A percentile compares a stretch with the other conserved stretches of the same genome.
Conservation (phyloP, 148 eudicot species). For the Linanthus parryae region DNA sequence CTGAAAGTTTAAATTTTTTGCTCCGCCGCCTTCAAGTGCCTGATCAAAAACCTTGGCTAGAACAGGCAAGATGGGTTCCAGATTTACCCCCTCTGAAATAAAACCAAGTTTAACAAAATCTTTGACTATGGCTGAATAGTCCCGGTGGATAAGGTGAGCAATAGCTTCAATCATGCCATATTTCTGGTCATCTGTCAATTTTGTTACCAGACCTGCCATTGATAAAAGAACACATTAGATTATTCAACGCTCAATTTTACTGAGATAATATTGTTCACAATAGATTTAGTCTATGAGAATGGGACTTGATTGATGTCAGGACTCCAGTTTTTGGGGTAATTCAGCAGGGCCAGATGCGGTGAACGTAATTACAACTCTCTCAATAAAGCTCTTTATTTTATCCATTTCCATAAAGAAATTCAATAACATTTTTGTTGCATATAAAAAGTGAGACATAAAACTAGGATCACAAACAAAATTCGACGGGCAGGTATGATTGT, state of each 20-base stretch:
- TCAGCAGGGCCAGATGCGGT: too few species aligned
- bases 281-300: too few species aligned
- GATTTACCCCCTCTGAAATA: slow-evolving; percentile 87
- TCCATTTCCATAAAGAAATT: too few species aligned
- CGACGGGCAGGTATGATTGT: neutral
- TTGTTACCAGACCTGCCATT: slow-evolving; percentile 82
- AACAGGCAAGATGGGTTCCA: slow-evolving; percentile 95
- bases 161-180: slow-evolving; percentile 99
- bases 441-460: neutral
- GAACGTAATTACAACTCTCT: too few species aligned
- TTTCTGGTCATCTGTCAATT: slow-evolving; percentile 93
- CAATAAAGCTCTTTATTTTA: too few species aligned
- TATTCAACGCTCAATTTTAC: too few species aligned
- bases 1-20: slow-evolving; percentile 93
- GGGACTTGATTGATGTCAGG: too few species aligned
- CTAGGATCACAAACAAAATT: neutral
- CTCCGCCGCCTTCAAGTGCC: slow-evolving; percentile 99
- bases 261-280: too few species aligned
- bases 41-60: slow-evolving; percentile 98
- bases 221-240: slow-evolving; percentile 13
- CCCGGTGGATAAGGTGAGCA: slow-evolving; percentile 96
- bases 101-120: slow-evolving; percentile 94
- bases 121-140: slow-evolving; percentile 91
- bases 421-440: neutral
- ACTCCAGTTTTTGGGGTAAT: too few species aligned